phyloP scores from a whole-genome alignment of 2,329 filamentous ascomycete species.

The Mycosphaerella sp. region DNA sequence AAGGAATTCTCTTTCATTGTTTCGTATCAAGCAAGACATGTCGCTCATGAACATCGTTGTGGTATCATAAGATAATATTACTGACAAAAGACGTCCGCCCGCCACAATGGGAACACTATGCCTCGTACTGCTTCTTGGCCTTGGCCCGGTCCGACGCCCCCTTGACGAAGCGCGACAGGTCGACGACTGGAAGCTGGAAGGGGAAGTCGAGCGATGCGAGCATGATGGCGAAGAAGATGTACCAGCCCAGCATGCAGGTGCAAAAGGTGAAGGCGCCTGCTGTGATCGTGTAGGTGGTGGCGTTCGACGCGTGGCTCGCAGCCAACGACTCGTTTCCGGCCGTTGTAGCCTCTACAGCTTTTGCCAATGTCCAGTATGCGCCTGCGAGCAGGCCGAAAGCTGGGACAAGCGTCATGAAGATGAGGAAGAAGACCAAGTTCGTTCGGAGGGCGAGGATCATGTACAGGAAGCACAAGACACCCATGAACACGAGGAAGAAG shows the following conservation, averaged over 20 bases:
- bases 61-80: neutral
- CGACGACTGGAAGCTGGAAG: slow-evolving; percentile 45
- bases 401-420: slow-evolving; percentile 59
- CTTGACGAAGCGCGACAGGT: slow-evolving; percentile 42
- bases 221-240: slow-evolving; percentile 50
- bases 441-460: slow-evolving; percentile 65
- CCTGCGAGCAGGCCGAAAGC: slow-evolving; percentile 56
- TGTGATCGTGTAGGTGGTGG: slow-evolving; percentile 28
- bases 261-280: slow-evolving; percentile 48
- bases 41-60: slow-evolving; percentile 7
- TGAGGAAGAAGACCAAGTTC: slow-evolving; percentile 63
- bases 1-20: too few relatives aligned
- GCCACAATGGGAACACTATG: too few relatives aligned
- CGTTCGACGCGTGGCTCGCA: slow-evolving; percentile 3
- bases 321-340: slow-evolving; percentile 20
- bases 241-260: slow-evolving; percentile 46
- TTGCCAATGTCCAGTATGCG: slow-evolving; percentile 53
- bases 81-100: too few relatives aligned
- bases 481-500: slow-evolving; percentile 63
- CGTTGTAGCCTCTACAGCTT: slow-evolving; percentile 31
- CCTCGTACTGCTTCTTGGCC: slow-evolving; percentile 22
- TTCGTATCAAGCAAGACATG: too few relatives aligned
- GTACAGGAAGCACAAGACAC: slow-evolving; percentile 59
- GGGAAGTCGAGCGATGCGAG: slow-evolving; percentile 51
- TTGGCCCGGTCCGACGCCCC: slow-evolving; percentile 38